Percentiles rank a stretch among this genome's conserved stretches.
phyloP scores from a whole-genome alignment of 2,329 filamentous ascomycete species.

The Arthrobotrys entomopaga region DNA sequence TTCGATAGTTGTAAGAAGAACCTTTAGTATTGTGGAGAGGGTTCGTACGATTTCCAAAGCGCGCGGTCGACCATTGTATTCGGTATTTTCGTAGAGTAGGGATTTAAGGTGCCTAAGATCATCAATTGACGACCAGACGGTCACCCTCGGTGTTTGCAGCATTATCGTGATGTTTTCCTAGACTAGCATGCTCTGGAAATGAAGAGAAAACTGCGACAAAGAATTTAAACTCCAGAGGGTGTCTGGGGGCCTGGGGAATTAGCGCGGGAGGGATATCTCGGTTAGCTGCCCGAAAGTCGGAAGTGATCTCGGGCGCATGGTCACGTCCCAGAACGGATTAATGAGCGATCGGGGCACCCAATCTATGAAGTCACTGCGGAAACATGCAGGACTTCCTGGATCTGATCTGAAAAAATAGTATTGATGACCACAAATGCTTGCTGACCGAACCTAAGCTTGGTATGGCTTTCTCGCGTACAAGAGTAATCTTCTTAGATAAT shows the following conservation, averaged over 20 bases:
- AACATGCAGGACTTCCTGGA: background rate
- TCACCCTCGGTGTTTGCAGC: constrained; percentile 51
- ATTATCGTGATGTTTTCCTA: constrained; percentile 28
- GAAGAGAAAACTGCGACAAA: constrained; percentile 8
- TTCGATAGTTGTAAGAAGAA: background rate
- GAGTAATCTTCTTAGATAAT: background rate
- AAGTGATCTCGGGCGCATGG: constrained; percentile 19
- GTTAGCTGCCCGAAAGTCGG: constrained; percentile 5
- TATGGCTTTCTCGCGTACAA: background rate
- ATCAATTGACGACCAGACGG: constrained; percentile 54
- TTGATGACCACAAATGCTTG: background rate
- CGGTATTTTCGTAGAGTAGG: constrained; percentile 38
- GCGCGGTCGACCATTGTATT: constrained; percentile 43
- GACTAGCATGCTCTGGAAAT: background rate
- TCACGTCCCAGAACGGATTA: constrained; percentile 1
- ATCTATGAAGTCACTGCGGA: constrained; percentile 22
- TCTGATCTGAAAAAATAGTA: background rate
- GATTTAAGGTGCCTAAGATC: constrained; percentile 48
- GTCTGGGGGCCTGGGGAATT: background rate
- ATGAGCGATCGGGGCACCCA: constrained; percentile 23
- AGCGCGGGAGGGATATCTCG: background rate
- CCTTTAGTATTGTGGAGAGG: no score
- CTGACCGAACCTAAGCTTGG: no score
- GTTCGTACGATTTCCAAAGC: constrained; percentile 40
- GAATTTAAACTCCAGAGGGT: constrained; percentile 23